These are phyloP conservation scores for Epichloe sibirici DNA, from an alignment of 2,329 filamentous ascomycete genomes.

Conservation along the genomic window DNA sequence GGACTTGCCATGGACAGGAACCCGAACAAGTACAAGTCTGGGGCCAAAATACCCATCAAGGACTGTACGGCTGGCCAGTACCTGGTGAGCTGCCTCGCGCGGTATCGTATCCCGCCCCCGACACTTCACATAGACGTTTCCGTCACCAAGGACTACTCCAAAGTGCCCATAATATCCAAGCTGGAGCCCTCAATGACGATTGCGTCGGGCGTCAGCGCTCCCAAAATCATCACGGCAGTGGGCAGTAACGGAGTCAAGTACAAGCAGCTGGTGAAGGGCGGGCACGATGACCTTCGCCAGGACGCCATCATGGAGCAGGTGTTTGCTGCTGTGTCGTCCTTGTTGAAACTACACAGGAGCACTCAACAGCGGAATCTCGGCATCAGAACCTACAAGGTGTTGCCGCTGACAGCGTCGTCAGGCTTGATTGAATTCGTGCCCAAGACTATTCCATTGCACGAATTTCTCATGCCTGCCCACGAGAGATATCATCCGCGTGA, in stretches of 20 bases:
- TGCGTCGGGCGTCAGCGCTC: slow-evolving; percentile 80
- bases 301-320: slow-evolving; percentile 99
- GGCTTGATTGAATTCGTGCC: slow-evolving; percentile 96
- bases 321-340: slow-evolving; percentile 85
- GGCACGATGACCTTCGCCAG: slow-evolving; percentile 90
- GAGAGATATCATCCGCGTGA: slow-evolving; percentile 77
- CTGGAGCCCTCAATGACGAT: slow-evolving; percentile 71
- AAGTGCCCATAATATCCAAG: slow-evolving; percentile 59
- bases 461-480: slow-evolving; percentile 86
- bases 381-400: slow-evolving; percentile 93
- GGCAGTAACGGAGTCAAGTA: slow-evolving; percentile 68
- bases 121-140: slow-evolving; percentile 76
- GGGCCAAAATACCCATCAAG: slow-evolving; percentile 50
- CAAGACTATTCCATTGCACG: slow-evolving; percentile 82
- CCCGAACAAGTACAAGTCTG: slow-evolving; percentile 53
- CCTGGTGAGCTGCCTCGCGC: slow-evolving; percentile 50
- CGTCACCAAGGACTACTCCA: slow-evolving; percentile 60
- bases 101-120: slow-evolving; percentile 67
- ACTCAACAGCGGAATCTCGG: slow-evolving; percentile 81
- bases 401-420: slow-evolving; percentile 72
- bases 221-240: slow-evolving; percentile 79
- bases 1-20: slow-evolving; percentile 53
- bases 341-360: slow-evolving; percentile 73
- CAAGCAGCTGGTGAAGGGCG: slow-evolving; percentile 89
- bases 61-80: slow-evolving; percentile 50